Evolutionary conservation across 129 eudicot species (phyloP), one percentile per base, ranked within the genome.

Genomic region (Lonicera japonica): DNA sequence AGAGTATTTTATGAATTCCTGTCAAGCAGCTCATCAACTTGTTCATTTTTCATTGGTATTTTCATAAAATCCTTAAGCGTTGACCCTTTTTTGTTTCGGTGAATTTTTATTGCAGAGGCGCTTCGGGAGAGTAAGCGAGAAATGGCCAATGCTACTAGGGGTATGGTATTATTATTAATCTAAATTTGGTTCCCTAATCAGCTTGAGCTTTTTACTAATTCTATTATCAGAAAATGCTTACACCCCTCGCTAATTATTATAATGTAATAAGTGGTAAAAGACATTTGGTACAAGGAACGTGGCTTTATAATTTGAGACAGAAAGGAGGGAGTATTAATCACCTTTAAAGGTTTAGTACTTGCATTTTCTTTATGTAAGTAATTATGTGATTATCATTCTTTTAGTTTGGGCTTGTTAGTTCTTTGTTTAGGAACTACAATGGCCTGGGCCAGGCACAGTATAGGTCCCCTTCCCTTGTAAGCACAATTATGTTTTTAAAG

Each of bases 101-200:
- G 50, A 43, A 43, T 43, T 41, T 54, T 39, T 22, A 43, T 69
- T 64, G 36, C 95, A 91, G 98, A 91, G 86, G 95, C 80, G 52
- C 94, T 91, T 64, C 71, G 98, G 59, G 88, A 82, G 78, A 91
- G 98, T 73, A 91, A 91, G 79, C 57, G 96, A 65, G 98, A 91
- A 59, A 87, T 91, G 98, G 41, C 96, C 5, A 80, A 82, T 78
- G 96, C 98, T 68, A 87, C 96, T 62, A 78, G 98, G 78, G 98
- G 98, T 91, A 63, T 38, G n/a, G n/a, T 53, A 15, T 21, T 9
- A 52, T 63, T 23, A 58, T 20, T 25, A 29, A 29, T 22, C 43
- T 25, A 29, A 58, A 4, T 25, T 43, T 43, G 36, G 36, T 29
- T 29, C 36, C 6, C 36, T 29, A 2, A 29, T 29, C 36, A 29